These are phyloP conservation scores for Cylindrodendrum hubeiense DNA, from an alignment of 2,329 filamentous ascomycete species.

Conservation along the genomic window DNA sequence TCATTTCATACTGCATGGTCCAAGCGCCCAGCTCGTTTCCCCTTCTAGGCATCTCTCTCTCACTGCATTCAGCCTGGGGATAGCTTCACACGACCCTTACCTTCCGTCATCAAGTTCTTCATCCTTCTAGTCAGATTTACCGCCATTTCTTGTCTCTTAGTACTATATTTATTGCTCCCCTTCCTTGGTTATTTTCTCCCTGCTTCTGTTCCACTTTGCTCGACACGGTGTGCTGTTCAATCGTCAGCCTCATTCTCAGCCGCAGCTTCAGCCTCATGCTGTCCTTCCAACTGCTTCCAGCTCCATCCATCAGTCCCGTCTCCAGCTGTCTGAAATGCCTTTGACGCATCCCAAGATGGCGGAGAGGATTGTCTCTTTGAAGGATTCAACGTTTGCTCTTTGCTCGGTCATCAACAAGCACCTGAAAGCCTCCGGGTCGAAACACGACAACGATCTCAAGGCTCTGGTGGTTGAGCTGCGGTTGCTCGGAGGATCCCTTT, in stretches of 20 bases:
- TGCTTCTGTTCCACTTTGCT: background rate
- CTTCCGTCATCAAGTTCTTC: background rate
- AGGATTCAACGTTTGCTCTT: conserved; percentile 32
- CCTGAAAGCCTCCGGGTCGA: conserved; percentile 13
- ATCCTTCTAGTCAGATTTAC: background rate
- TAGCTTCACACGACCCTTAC: conserved; percentile 1
- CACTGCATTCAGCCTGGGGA: conserved; percentile 1
- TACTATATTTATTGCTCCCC: background rate
- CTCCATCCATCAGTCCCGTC: background rate
- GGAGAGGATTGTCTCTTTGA: conserved; percentile 32
- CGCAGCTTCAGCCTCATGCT: conserved; percentile 17
- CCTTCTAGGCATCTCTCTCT: conserved; percentile 1
- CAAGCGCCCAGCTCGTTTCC: conserved; percentile 5
- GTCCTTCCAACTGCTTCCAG: background rate
- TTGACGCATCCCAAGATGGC: conserved; percentile 19
- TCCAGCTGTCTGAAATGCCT: background rate
- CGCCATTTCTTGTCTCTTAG: background rate
- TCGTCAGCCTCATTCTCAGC: conserved; percentile 11
- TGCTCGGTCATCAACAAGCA: conserved; percentile 30
- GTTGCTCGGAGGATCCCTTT: conserved; percentile 38
- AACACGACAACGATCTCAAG: conserved; percentile 29
- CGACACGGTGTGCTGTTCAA: background rate
- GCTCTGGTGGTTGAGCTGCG: conserved; percentile 36
- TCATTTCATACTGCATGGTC: conserved; percentile 8
- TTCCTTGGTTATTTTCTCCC: background rate